Base-by-base conservation (phyloP, 371 early-diverging fungal species). In the Mucor piriformis region DNA sequence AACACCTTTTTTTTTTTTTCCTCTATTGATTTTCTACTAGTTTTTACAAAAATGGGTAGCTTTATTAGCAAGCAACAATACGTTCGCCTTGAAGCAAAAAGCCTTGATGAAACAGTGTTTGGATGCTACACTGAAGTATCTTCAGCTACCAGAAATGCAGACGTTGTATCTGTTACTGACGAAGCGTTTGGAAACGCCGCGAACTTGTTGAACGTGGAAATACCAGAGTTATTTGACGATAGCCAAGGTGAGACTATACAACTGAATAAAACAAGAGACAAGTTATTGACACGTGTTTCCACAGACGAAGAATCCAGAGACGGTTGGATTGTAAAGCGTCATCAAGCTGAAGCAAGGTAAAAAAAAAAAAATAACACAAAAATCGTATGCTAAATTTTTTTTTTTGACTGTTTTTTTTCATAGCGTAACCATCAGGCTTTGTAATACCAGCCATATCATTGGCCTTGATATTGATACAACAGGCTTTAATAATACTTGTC, bases 381-480 rank as follows among this genome's bases (percentile, higher is more conserved):
- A n/a, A n/a, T n/a, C n/a, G n/a, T n/a, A n/a, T n/a, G n/a, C n/a
- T n/a, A n/a, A n/a, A n/a, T n/a, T n/a, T 18, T 38, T 8, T 6
- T 15, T 32, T 43, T 23, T 7, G 32, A 3, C 23, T 49, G 23
- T 24, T 6, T 34, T 54, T 38, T 42, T 37, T 33, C 49, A 64
- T 61, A 72, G 72, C 76, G 89, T 83, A 42, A 81, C 86, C 20
- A 79, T 95, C 48, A 77, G 81, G 37, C 83, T 94, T 24, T 94
- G 92, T 21, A 82, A 84, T 46, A 68, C 85, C 3, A 93, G 89
- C 24, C 70, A 76, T 5, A 84, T 95, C 29, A 60, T 70, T 15
- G 95, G 92, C 4, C 79, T 95, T 50, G 91, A 92, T 65, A 85
- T 91, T 37, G 92, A 95, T 59, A 94, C 95, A 10, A 79, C 89